phyloP scores from a whole-genome alignment of 2,329 filamentous ascomycete genomes.

The Penicillium rolfsii region DNA sequence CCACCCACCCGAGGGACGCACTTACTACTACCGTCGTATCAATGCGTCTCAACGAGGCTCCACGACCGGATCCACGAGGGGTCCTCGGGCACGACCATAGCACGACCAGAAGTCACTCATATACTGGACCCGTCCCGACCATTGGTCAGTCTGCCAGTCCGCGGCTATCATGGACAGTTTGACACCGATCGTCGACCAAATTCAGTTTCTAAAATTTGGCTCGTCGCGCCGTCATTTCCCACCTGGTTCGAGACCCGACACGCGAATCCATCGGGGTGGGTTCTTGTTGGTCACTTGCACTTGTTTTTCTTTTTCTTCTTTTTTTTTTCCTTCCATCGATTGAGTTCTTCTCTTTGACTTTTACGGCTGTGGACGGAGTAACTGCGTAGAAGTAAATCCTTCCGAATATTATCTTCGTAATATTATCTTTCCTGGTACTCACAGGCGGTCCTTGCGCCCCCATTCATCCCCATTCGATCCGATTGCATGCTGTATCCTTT shows the following conservation, averaged over 20 bases:
- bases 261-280: conserved; percentile 8
- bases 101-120: not conserved
- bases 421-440: not conserved
- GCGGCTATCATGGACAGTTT: not conserved
- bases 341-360: not conserved
- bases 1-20: too few species aligned
- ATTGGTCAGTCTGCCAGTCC: too few species aligned
- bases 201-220: not conserved
- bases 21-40: conserved; percentile 24
- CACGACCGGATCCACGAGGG: not conserved
- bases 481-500: not conserved
- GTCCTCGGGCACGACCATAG: not conserved
- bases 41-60: not conserved
- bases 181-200: conserved; percentile 11
- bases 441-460: not conserved
- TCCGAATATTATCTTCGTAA: not conserved
- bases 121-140: too few species aligned
- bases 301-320: not conserved
- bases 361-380: not conserved
- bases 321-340: too few species aligned
- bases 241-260: conserved; percentile 25
- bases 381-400: not conserved
- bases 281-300: not conserved
- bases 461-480: not conserved
- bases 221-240: conserved; percentile 15